A percentile compares a stretch with the other conserved stretches of the same genome.
These are phyloP conservation scores for Syzygium grande DNA, from an alignment of 345 rosid genomes.

Conservation along the genomic window DNA sequence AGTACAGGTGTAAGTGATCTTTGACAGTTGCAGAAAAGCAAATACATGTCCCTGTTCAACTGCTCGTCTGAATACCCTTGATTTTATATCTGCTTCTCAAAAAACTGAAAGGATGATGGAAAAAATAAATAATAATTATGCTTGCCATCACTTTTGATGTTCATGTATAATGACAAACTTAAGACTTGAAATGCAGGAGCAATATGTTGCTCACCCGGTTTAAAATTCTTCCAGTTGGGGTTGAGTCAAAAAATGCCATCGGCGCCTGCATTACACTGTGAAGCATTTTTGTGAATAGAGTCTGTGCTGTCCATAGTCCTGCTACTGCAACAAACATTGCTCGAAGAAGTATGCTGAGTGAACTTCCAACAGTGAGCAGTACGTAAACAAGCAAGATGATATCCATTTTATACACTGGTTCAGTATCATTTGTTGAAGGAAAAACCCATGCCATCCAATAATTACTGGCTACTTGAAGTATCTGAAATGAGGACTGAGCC, in stretches of 20 bases:
- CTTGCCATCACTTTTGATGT: background rate
- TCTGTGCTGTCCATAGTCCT: slow-evolving; percentile 75
- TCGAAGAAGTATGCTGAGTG: slow-evolving; percentile 63
- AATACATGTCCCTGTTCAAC: background rate
- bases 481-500: slow-evolving; percentile 83
- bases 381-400: slow-evolving; percentile 53
- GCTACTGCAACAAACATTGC: slow-evolving; percentile 55
- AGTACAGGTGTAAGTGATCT: background rate
- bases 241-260: slow-evolving; percentile 92
- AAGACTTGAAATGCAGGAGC: background rate
- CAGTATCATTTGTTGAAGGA: slow-evolving; percentile 53
- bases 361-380: slow-evolving; percentile 61
- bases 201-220: slow-evolving; percentile 51
- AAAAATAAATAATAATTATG: background rate
- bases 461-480: slow-evolving; percentile 73
- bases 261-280: slow-evolving; percentile 68
- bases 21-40: background rate
- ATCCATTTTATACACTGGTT: slow-evolving; percentile 48
- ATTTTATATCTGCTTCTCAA: background rate
- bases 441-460: slow-evolving; percentile 97
- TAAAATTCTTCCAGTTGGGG: slow-evolving; percentile 91
- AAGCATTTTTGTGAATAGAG: slow-evolving; percentile 72
- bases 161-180: background rate
- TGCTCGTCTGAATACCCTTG: background rate
- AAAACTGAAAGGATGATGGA: background rate